Evolutionary conservation across 1,139 yeast genomes (phyloP).

Genomic region (Petasospora rhodanensis): DNA sequence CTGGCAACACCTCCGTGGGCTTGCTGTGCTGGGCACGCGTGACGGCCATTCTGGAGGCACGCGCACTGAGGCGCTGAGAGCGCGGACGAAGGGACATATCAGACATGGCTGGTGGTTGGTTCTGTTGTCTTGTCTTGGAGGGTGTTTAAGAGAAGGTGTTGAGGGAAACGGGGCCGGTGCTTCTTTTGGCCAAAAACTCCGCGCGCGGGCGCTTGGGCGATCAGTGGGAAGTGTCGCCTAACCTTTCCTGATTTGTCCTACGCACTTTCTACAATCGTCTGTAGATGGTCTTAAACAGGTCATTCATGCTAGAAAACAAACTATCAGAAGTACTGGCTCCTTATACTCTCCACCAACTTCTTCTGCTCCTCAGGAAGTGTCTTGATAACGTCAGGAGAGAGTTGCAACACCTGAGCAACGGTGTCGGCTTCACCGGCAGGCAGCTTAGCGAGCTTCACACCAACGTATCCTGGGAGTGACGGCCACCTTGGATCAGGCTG

Average conservation of each 20-base stretch:
- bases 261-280: too few relatives aligned
- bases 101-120: too few relatives aligned
- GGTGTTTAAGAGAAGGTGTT: too few relatives aligned
- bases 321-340: conserved; percentile 48
- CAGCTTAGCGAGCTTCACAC: conserved; percentile 42
- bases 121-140: too few relatives aligned
- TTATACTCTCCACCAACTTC: conserved; percentile 52
- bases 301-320: too few relatives aligned
- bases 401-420: conserved; percentile 57
- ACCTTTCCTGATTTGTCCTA: too few relatives aligned
- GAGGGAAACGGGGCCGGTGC: too few relatives aligned
- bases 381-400: conserved; percentile 52
- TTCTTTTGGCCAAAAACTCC: too few relatives aligned
- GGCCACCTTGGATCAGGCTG: conserved; percentile 40
- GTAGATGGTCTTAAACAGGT: too few relatives aligned
- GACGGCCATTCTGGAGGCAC: conserved; percentile 5
- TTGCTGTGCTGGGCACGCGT: conserved; percentile 3
- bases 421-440: conserved; percentile 58
- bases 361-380: conserved; percentile 58
- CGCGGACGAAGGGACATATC: conserved; percentile 19
- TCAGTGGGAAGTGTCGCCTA: too few relatives aligned
- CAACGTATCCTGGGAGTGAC: conserved; percentile 44
- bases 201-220: too few relatives aligned
- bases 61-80: conserved; percentile 15
- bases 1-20: conserved; percentile 47